Conservation (phyloP, 306 rosid species). For the Sicyos edulis region DNA sequence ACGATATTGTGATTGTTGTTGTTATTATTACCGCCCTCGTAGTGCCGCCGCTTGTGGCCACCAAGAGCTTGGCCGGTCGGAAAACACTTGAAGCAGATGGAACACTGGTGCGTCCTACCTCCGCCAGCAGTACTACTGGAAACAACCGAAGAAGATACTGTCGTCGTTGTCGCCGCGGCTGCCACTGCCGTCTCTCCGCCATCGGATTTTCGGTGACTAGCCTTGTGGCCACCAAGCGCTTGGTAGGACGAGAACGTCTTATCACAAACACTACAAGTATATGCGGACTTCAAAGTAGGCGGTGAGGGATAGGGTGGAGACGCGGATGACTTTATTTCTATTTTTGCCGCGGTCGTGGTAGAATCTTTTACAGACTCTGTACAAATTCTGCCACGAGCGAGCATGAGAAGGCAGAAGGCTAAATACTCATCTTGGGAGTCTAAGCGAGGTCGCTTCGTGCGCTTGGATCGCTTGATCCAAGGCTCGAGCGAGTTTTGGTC, state of each 20-base stretch:
- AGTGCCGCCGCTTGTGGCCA: constrained; percentile 98
- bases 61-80: constrained; percentile 90
- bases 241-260: constrained; percentile 76
- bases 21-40: constrained; percentile 54
- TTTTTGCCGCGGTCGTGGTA: neutral
- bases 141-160: neutral
- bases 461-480: constrained; percentile 59
- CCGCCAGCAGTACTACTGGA: neutral
- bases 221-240: constrained; percentile 94
- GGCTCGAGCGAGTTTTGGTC: constrained; percentile 42
- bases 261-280: constrained; percentile 76
- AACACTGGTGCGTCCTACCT: constrained; percentile 34
- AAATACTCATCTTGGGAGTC: constrained; percentile 87
- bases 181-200: no score
- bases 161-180: neutral
- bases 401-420: constrained; percentile 91
- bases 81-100: constrained; percentile 70
- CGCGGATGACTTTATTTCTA: fast-evolving
- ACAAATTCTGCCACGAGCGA: constrained; percentile 49
- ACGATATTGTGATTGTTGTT: constrained; percentile 28
- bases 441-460: constrained; percentile 62
- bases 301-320: neutral
- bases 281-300: neutral
- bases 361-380: neutral
- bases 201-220: constrained; percentile 66